phyloP scores from a whole-genome alignment of 495 filamentous ascomycete species.

The Glarea lozoyensis region DNA sequence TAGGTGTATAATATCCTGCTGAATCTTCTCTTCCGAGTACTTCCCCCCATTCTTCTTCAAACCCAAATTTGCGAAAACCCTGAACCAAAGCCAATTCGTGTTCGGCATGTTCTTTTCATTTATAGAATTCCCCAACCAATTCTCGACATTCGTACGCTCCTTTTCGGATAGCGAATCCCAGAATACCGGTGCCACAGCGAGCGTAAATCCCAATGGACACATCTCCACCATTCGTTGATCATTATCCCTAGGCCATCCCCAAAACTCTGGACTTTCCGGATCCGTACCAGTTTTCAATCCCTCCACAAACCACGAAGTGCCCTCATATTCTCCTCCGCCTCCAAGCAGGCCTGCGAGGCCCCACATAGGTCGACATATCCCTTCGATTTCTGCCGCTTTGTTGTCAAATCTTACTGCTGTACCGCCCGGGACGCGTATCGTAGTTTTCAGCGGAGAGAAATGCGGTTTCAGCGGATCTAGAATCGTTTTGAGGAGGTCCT shows the following conservation, averaged over 20 bases:
- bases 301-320: constrained; percentile 53
- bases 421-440: constrained; percentile 43
- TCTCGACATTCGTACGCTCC: constrained; percentile 52
- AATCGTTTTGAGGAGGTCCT: constrained; percentile 47
- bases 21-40: constrained; percentile 55
- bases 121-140: constrained; percentile 60
- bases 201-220: constrained; percentile 52
- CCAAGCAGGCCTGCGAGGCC: constrained; percentile 59
- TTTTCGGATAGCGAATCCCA: constrained; percentile 55
- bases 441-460: constrained; percentile 48
- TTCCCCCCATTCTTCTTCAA: constrained; percentile 55
- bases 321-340: constrained; percentile 53
- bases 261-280: constrained; percentile 56
- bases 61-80: constrained; percentile 74
- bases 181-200: constrained; percentile 31
- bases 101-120: constrained; percentile 64
- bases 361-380: constrained; percentile 67
- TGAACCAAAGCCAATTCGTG: constrained; percentile 67
- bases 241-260: constrained; percentile 61
- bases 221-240: constrained; percentile 84
- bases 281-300: constrained; percentile 58
- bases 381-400: constrained; percentile 68
- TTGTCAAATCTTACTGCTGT: constrained; percentile 66
- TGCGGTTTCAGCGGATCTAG: constrained; percentile 55
- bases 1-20: constrained; percentile 66